A percentile compares a stretch with the other conserved stretches of the same genome.
Conservation (phyloP, 306 rosid species). For the Malus asiatica region DNA sequence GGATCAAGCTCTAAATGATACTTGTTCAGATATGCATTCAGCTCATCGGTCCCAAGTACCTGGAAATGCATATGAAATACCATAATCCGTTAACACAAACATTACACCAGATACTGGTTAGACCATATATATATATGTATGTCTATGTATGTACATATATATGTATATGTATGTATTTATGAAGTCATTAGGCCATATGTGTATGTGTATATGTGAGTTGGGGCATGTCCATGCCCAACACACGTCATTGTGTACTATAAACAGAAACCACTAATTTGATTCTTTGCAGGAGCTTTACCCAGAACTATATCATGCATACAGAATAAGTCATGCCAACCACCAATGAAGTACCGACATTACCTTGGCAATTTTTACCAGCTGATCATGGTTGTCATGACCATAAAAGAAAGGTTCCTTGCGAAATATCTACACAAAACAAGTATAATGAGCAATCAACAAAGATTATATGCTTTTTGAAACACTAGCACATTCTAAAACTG, state of each 20-base stretch:
- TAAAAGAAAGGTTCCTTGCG: constrained; percentile 98
- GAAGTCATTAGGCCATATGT: not conserved
- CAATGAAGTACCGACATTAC: constrained; percentile 29
- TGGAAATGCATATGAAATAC: constrained; percentile 23
- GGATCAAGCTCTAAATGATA: constrained; percentile 82
- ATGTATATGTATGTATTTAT: not conserved
- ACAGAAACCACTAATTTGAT: not conserved
- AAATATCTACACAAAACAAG: constrained; percentile 50
- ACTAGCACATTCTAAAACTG: not conserved
- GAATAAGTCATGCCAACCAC: constrained; percentile 9
- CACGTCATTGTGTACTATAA: not conserved
- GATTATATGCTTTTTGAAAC: not conserved
- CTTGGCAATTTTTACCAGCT: constrained; percentile 88
- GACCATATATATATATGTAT: not conserved
- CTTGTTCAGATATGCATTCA: constrained; percentile 66
- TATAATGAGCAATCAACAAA: constrained; percentile 15
- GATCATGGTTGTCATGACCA: constrained; percentile 96
- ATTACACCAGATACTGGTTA: not conserved
- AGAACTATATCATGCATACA: not conserved
- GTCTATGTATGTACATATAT: not conserved
- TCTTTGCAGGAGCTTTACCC: not conserved
- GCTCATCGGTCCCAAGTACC: constrained; percentile 89
- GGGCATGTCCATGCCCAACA: no score
- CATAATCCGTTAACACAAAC: not conserved
- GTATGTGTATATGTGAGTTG: no score